These are phyloP conservation scores for Helicocarpus griseus DNA, from an alignment of 2,329 filamentous ascomycete genomes.

Conservation along the genomic window DNA sequence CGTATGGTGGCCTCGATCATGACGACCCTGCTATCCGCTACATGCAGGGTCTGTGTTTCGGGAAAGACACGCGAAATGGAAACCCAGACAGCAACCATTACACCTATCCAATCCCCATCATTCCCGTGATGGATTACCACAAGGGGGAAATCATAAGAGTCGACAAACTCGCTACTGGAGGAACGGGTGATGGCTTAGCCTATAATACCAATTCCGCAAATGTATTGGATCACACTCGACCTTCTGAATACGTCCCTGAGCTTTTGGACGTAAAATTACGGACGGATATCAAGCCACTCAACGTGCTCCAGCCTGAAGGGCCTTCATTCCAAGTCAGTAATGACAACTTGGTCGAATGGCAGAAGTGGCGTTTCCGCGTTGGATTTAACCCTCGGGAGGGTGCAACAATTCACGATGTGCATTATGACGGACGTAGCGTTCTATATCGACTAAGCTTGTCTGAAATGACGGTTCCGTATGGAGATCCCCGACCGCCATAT, in stretches of 20 bases:
- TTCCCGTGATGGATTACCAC: conserved; percentile 49
- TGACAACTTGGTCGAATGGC: conserved; percentile 46
- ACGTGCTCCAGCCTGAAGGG: conserved; percentile 59
- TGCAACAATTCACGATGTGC: conserved; percentile 55
- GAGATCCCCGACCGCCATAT: conserved; percentile 52
- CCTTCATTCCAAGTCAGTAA: conserved; percentile 50
- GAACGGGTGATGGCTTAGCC: conserved; percentile 39
- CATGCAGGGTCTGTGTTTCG: conserved; percentile 48
- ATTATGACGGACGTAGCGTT: conserved; percentile 52
- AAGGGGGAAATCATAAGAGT: conserved; percentile 48
- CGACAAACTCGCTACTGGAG: conserved; percentile 47
- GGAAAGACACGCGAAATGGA: conserved; percentile 35
- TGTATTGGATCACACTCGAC: conserved; percentile 43
- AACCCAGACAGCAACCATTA: conserved; percentile 54
- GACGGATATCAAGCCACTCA: conserved; percentile 54
- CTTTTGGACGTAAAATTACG: conserved; percentile 41
- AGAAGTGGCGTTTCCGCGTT: conserved; percentile 59
- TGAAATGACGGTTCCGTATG: conserved; percentile 60
- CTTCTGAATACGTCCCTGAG: conserved; percentile 43
- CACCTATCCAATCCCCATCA: conserved; percentile 50
- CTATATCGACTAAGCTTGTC: conserved; percentile 56
- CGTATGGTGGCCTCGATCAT: conserved; percentile 45
- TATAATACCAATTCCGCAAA: conserved; percentile 34
- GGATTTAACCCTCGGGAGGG: conserved; percentile 62
- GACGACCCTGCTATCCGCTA: conserved; percentile 40